A percentile compares a stretch with the other conserved stretches of the same genome.
Evolutionary conservation across 495 filamentous ascomycete genomes (phyloP).

Genomic region (Collariella sp.): DNA sequence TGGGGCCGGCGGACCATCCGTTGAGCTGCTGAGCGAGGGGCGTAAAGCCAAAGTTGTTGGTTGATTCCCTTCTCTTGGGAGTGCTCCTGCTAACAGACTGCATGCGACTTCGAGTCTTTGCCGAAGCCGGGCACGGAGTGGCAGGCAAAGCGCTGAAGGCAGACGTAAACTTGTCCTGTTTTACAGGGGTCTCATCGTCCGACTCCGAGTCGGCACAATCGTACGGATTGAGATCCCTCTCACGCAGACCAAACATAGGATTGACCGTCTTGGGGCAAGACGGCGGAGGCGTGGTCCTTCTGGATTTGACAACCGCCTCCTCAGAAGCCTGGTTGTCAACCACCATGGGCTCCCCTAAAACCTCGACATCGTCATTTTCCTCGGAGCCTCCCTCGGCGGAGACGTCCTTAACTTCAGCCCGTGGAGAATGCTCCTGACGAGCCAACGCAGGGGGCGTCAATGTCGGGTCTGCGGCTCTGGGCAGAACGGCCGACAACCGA

Average conservation of each 20-base stretch:
- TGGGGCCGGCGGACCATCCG: slow-evolving; percentile 46
- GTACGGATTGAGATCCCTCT: slow-evolving; percentile 31
- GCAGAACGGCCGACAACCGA: slow-evolving; percentile 42
- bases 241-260: slow-evolving; percentile 29
- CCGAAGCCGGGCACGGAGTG: slow-evolving; percentile 28
- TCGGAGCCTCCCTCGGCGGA: not conserved
- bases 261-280: slow-evolving; percentile 23
- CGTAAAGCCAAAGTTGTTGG: slow-evolving; percentile 45
- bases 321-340: slow-evolving; percentile 23
- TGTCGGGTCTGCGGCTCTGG: slow-evolving; percentile 40
- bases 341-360: slow-evolving; percentile 23
- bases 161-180: slow-evolving; percentile 21
- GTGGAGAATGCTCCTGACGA: slow-evolving; percentile 2
- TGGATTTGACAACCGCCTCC: slow-evolving; percentile 1
- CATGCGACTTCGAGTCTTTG: slow-evolving; percentile 16
- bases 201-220: slow-evolving; percentile 39
- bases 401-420: not conserved
- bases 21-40: slow-evolving; percentile 52
- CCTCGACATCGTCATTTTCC: slow-evolving; percentile 3
- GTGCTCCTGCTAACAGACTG: slow-evolving; percentile 16
- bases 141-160: slow-evolving; percentile 21
- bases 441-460: slow-evolving; percentile 23
- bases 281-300: slow-evolving; percentile 24
- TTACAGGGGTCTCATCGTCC: slow-evolving; percentile 45
- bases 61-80: slow-evolving; percentile 15